Evolutionary conservation across 331 rosid genomes (phyloP).

Genomic region (Stylosanthes scabra): DNA sequence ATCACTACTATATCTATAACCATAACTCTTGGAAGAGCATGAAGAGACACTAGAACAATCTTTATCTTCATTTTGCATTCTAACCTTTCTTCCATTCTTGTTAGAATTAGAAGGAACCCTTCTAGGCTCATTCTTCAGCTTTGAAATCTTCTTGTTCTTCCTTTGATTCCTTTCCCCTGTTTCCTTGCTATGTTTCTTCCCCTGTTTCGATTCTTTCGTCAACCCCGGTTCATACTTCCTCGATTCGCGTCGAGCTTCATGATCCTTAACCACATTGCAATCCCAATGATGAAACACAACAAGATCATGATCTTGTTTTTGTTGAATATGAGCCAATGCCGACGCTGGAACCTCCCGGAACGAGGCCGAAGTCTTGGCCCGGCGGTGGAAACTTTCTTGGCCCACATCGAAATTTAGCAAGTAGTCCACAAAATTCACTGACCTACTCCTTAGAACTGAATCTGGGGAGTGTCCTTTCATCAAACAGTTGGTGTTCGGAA

Average conservation of each 20-base stretch:
- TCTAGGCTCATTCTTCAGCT: conserved; percentile 73
- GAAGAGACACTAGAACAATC: conserved; percentile 46
- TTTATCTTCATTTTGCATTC: conserved; percentile 26
- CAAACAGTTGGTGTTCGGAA: conserved; percentile 58
- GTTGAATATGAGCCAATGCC: not conserved
- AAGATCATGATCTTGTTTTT: conserved; percentile 35
- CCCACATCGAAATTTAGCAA: conserved; percentile 58
- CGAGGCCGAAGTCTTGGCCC: conserved; percentile 68
- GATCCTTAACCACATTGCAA: conserved; percentile 34
- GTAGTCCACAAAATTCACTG: conserved; percentile 76
- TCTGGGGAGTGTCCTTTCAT: conserved; percentile 47
- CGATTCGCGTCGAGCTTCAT: not conserved
- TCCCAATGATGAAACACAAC: conserved; percentile 45
- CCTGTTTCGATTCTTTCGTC: conserved; percentile 31
- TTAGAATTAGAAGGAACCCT: conserved; percentile 40
- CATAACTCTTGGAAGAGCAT: conserved; percentile 13
- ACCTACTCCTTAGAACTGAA: conserved; percentile 66
- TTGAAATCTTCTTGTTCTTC: conserved; percentile 53
- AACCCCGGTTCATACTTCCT: conserved; percentile 18
- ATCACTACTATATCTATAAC: conserved; percentile 29
- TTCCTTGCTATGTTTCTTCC: conserved; percentile 46
- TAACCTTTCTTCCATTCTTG: conserved; percentile 14
- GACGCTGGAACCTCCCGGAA: conserved; percentile 70
- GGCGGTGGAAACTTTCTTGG: conserved; percentile 46
- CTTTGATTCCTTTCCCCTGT: conserved; percentile 34